phyloP scores from a whole-genome alignment of 192 early-diverging fungal species.

The Backusella liffmaniae region DNA sequence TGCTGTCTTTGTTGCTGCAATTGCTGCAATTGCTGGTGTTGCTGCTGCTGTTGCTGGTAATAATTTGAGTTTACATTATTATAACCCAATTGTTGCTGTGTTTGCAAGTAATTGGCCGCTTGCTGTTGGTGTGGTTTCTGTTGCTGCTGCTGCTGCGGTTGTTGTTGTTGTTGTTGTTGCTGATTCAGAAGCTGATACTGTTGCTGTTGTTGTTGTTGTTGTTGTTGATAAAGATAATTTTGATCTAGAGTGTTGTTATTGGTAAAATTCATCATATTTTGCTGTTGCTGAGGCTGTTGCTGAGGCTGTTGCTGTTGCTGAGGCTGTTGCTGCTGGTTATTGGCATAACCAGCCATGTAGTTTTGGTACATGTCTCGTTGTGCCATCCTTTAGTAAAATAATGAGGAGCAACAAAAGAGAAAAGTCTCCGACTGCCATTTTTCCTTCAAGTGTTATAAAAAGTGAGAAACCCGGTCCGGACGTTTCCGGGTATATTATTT shows the following conservation, averaged over 20 bases:
- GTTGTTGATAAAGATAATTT: not conserved
- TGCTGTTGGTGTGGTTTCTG: not conserved
- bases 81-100: not conserved
- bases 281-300: not conserved
- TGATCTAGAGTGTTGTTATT: not conserved
- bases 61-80: not conserved
- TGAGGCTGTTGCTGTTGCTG: not conserved
- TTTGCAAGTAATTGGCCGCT: not conserved
- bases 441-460: no score
- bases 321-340: not conserved
- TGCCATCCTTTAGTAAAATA: not conserved
- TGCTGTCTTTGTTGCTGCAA: not conserved
- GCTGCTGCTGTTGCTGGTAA: not conserved
- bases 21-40: not conserved
- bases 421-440: not conserved
- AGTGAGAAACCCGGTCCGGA: no score
- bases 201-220: not conserved
- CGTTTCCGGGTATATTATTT: no score
- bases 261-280: not conserved
- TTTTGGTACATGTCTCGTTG: conserved; percentile 6
- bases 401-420: not conserved
- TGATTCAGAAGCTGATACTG: not conserved
- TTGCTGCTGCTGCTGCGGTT: not conserved
- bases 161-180: not conserved
- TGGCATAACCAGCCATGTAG: not conserved